Evolutionary conservation across 1,284 basidiomycete species (phyloP).

Genomic region (Takashimella tepidaria): DNA sequence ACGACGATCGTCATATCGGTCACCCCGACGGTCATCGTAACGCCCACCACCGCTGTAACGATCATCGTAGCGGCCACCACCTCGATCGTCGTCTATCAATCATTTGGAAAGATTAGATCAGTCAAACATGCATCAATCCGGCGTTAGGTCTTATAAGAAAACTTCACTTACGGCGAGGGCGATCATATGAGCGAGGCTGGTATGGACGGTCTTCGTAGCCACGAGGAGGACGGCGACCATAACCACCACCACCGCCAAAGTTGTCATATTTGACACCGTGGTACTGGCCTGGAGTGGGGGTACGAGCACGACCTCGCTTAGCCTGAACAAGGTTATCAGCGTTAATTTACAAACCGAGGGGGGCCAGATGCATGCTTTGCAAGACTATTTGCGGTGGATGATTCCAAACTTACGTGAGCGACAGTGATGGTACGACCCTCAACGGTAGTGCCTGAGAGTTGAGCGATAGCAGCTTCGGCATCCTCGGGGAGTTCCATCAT

Average conservation of each 20-base stretch:
- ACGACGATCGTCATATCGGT: conserved; percentile 41
- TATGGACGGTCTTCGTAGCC: conserved; percentile 56
- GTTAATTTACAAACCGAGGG: no score
- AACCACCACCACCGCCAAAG: conserved; percentile 60
- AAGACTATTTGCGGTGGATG: no score
- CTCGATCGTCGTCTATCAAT: conserved; percentile 39
- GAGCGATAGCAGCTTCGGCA: conserved; percentile 81
- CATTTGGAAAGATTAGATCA: no score
- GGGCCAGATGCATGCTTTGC: no score
- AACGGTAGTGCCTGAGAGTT: conserved; percentile 73
- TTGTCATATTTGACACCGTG: conserved; percentile 52
- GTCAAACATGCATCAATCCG: no score
- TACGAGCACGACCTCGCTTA: conserved; percentile 85
- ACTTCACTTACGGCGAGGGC: conserved; percentile 22
- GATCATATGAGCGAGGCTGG: conserved; percentile 46
- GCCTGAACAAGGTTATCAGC: conserved; percentile 56
- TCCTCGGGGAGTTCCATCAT: conserved; percentile 85
- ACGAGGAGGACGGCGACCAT: conserved; percentile 28
- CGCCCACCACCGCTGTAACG: conserved; percentile 49
- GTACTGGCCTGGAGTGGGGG: conserved; percentile 91
- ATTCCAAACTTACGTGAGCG: conserved; percentile 69
- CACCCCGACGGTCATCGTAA: conserved; percentile 50
- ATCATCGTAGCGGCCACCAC: conserved; percentile 51
- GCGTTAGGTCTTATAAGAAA: background rate
- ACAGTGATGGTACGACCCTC: conserved; percentile 81